A percentile compares a stretch with the other conserved stretches of the same genome.
These are phyloP conservation scores for Fusarium annulatum DNA, from an alignment of 2,329 filamentous ascomycete genomes.

Conservation along the genomic window DNA sequence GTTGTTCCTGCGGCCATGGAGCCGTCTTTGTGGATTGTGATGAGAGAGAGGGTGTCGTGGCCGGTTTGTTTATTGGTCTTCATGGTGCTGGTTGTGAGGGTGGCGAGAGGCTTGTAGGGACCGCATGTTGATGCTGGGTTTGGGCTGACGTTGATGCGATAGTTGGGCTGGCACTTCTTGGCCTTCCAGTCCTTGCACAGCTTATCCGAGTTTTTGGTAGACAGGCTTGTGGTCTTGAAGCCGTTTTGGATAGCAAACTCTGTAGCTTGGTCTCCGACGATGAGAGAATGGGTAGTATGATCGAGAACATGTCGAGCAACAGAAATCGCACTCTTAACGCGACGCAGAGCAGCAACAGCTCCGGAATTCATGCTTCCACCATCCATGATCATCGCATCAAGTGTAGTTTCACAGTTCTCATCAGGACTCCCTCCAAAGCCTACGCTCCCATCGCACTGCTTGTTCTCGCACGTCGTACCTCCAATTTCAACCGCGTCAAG, in stretches of 20 bases:
- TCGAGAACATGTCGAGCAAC: conserved; percentile 64
- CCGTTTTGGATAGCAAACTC: conserved; percentile 64
- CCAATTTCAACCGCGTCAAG: conserved; percentile 65
- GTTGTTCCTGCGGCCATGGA: conserved; percentile 65
- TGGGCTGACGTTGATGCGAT: conserved; percentile 58
- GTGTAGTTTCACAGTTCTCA: conserved; percentile 67
- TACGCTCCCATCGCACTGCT: conserved; percentile 66
- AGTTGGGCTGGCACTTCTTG: conserved; percentile 62
- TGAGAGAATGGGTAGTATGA: conserved; percentile 62
- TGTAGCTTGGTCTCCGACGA: conserved; percentile 65
- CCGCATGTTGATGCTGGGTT: conserved; percentile 58
- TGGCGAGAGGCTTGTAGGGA: conserved; percentile 55
- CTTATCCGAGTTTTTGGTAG: conserved; percentile 54
- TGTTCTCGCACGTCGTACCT: conserved; percentile 61
- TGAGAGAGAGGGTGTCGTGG: conserved; percentile 67
- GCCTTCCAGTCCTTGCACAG: conserved; percentile 58
- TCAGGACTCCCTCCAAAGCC: conserved; percentile 67
- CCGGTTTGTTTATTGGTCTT: conserved; percentile 41
- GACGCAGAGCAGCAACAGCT: conserved; percentile 62
- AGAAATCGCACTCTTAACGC: conserved; percentile 60
- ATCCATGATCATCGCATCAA: conserved; percentile 70
- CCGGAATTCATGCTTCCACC: conserved; percentile 64
- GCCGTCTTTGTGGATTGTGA: conserved; percentile 57
- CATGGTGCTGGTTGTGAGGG: neutral
- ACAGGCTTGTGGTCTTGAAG: conserved; percentile 58